These are phyloP conservation scores for Candida sanyiensis DNA, from an alignment of 805 yeast species.

Conservation along the genomic window DNA sequence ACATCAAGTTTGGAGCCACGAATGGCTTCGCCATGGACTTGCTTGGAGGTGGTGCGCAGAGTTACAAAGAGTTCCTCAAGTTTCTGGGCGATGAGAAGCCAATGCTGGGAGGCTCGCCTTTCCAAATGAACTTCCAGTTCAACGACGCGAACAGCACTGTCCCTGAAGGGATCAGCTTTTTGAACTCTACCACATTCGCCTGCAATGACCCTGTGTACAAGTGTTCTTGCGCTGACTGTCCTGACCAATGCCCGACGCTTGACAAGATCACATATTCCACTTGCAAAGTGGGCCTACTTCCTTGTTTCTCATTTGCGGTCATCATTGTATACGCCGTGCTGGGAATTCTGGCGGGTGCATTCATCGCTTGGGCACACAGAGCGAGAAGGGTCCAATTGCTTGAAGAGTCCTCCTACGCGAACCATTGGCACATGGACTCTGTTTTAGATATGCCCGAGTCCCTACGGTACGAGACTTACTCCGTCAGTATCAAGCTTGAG, in stretches of 20 bases:
- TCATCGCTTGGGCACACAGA: constrained; percentile 21
- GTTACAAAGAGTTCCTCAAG: constrained; percentile 66
- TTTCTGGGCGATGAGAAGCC: constrained; percentile 96
- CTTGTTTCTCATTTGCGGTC: constrained; percentile 68
- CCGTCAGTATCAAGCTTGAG: constrained; percentile 44
- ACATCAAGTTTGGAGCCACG: constrained; percentile 87
- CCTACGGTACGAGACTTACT: constrained; percentile 34
- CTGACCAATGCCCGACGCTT: constrained; percentile 67
- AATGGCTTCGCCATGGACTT: constrained; percentile 96
- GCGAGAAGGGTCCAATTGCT: constrained; percentile 30
- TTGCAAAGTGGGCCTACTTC: constrained; percentile 57
- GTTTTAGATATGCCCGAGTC: constrained; percentile 8
- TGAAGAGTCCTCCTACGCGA: constrained; percentile 37
- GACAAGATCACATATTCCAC: constrained; percentile 36
- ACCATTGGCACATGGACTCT: constrained; percentile 15
- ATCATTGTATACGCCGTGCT: constrained; percentile 41
- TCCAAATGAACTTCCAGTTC: constrained; percentile 78
- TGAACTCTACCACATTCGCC: constrained; percentile 17
- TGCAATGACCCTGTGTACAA: constrained; percentile 63
- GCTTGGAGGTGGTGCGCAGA: constrained; percentile 93
- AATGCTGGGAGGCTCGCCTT: constrained; percentile 88
- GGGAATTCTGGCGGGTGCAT: constrained; percentile 22
- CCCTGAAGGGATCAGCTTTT: constrained; percentile 15
- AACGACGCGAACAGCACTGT: constrained; percentile 28
- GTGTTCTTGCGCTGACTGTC: constrained; percentile 92